These are phyloP conservation scores for Thuidium tamariscinum DNA, from an alignment of 225 moss, liverwort and hornwort genomes.

Conservation along the genomic window DNA sequence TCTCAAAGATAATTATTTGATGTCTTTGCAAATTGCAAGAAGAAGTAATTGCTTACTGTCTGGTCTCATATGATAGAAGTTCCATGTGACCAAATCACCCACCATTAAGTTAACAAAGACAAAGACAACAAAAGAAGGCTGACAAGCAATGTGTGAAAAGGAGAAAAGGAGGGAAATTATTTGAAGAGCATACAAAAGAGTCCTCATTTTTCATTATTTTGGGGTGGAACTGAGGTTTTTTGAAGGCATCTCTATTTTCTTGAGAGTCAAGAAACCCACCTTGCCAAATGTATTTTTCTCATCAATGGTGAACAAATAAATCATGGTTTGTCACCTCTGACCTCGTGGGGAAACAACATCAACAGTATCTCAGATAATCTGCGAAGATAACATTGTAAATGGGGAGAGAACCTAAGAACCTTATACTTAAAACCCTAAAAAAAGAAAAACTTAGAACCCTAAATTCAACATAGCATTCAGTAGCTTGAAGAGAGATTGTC, in stretches of 20 bases:
- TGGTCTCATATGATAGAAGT: background rate
- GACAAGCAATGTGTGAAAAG: no score
- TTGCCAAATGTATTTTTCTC: background rate
- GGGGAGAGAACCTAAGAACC: background rate
- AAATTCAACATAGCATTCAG: background rate
- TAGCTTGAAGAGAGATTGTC: background rate
- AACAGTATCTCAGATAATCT: background rate
- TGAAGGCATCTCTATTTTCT: background rate
- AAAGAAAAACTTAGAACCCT: background rate
- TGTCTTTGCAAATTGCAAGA: background rate
- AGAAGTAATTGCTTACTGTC: background rate
- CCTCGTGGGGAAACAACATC: background rate
- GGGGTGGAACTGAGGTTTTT: background rate
- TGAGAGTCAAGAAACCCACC: background rate
- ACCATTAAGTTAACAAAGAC: background rate
- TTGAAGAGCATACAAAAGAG: background rate
- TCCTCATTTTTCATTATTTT: background rate
- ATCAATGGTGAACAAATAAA: background rate
- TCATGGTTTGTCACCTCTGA: background rate
- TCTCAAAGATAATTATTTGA: background rate
- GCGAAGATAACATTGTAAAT: background rate
- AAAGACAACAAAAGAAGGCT: no score
- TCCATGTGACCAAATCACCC: background rate
- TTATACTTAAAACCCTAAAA: background rate
- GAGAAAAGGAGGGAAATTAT: background rate